phyloP scores from a whole-genome alignment of 441 rosid genomes.

The Rhodomyrtus psidioides region DNA sequence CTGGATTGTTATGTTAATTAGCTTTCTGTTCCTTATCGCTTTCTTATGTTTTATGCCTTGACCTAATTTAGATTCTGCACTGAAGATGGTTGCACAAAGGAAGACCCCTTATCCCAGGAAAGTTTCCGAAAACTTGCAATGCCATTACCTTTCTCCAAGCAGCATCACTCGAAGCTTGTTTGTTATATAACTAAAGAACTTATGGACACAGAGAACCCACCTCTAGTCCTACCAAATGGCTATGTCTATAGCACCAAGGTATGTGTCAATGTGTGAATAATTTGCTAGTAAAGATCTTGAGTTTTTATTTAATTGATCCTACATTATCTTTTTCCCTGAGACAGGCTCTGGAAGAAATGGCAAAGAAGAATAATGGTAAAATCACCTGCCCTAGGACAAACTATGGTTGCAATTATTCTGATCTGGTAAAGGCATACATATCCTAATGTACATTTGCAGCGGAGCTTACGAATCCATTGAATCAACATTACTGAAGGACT shows the following conservation, averaged over 20 bases:
- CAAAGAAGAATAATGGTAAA: slow-evolving; percentile 57
- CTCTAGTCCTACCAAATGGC: slow-evolving; percentile 91
- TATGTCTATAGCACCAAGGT: slow-evolving; percentile 91
- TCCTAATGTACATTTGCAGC: slow-evolving; percentile 24
- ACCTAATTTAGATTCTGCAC: slow-evolving; percentile 58
- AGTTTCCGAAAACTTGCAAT: slow-evolving; percentile 73
- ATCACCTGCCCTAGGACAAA: slow-evolving; percentile 83
- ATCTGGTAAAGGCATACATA: slow-evolving; percentile 78
- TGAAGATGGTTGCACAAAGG: slow-evolving; percentile 82
- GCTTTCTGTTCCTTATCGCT: neutral
- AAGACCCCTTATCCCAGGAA: slow-evolving; percentile 92
- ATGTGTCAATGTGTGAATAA: neutral
- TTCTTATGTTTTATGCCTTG: slow-evolving; percentile 21
- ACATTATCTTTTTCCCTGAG: neutral
- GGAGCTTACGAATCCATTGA: neutral
- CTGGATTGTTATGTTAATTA: neutral
- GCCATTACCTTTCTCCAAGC: slow-evolving; percentile 85
- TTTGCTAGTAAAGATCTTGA: neutral
- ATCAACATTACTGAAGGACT: neutral
- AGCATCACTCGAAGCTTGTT: slow-evolving; percentile 91
- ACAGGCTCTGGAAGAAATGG: slow-evolving; percentile 98
- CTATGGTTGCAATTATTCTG: slow-evolving; percentile 43
- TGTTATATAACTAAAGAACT: slow-evolving; percentile 88
- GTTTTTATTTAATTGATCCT: neutral
- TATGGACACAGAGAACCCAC: slow-evolving; percentile 98